phyloP scores from a whole-genome alignment of 2,329 filamentous ascomycete species.

The Decorospora gaudefroyi region DNA sequence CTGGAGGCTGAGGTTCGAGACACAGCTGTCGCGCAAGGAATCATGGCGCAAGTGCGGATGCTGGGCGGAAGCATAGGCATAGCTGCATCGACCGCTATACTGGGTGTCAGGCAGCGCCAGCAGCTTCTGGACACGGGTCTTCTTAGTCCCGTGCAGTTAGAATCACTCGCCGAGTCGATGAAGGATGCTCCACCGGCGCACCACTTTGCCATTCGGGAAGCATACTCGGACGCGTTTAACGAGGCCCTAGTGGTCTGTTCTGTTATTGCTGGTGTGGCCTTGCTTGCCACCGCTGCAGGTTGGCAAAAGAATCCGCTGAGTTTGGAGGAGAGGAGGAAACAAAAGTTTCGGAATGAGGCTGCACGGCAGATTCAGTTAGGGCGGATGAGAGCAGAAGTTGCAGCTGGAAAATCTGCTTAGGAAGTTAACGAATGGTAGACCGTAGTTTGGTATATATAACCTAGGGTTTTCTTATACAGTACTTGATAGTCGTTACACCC shows the following conservation, averaged over 20 bases:
- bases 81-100: conserved; percentile 16
- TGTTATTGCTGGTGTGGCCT: conserved; percentile 18
- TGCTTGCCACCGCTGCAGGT: conserved; percentile 19
- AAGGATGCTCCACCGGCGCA: conserved; percentile 1
- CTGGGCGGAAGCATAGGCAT: conserved; percentile 17
- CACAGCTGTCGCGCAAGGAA: conserved; percentile 14
- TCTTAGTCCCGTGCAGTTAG: conserved; percentile 6
- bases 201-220: conserved; percentile 6
- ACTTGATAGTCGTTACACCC: too few species aligned
- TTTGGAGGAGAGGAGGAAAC: too few species aligned
- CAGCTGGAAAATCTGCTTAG: too few species aligned
- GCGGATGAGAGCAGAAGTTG: too few species aligned
- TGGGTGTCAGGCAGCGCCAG: conserved; percentile 13
- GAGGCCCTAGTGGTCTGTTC: conserved; percentile 21
- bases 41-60: conserved; percentile 16
- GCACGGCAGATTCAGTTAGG: too few species aligned
- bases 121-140: conserved; percentile 8
- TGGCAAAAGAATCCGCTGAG: conserved; percentile 15
- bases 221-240: conserved; percentile 26
- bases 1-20: conserved; percentile 11
- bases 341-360: too few species aligned
- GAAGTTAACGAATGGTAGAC: too few species aligned
- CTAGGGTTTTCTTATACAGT: too few species aligned
- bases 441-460: too few species aligned
- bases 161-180: conserved; percentile 15